Percentiles rank a stretch among this genome's conserved stretches.
Evolutionary conservation across 306 rosid genomes (phyloP).

Genomic region (Hippophae tibetana): DNA sequence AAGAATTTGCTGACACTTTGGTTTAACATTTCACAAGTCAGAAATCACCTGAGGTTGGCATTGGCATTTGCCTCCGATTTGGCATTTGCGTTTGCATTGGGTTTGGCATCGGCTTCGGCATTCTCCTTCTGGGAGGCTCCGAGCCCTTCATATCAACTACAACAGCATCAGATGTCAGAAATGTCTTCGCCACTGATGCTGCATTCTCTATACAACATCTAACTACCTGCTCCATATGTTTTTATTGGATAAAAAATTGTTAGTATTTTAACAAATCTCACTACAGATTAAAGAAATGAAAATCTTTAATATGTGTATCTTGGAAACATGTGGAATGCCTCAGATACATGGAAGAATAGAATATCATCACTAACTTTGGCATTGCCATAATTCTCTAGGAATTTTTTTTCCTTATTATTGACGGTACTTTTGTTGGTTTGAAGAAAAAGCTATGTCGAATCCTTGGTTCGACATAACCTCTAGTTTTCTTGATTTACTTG

Average conservation of each 20-base stretch:
- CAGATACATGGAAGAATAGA: no score
- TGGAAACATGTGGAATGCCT: no score
- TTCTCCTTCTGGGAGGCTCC: slow-evolving; percentile 27
- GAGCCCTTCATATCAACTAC: slow-evolving; percentile 52
- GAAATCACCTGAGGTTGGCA: slow-evolving; percentile 33
- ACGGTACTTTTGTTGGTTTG: no score
- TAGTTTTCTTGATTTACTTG: no score
- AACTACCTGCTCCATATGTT: slow-evolving; percentile 52
- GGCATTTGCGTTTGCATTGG: slow-evolving; percentile 21
- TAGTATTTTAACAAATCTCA: background rate
- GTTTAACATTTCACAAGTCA: background rate
- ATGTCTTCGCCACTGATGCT: slow-evolving; percentile 74
- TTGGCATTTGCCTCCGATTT: background rate
- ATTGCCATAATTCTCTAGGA: no score
- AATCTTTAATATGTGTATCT: no score
- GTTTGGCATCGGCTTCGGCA: slow-evolving; percentile 20
- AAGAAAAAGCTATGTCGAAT: no score
- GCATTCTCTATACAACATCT: slow-evolving; percentile 90
- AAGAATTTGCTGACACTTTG: background rate
- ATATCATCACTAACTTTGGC: no score
- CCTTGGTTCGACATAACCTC: no score
- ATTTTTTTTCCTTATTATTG: no score
- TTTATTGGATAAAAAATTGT: background rate
- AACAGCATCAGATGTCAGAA: slow-evolving; percentile 77
- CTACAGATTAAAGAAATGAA: background rate